Base-by-base conservation (phyloP, 176 grass and related monocot genomes). In the Oryza glumipatula region DNA sequence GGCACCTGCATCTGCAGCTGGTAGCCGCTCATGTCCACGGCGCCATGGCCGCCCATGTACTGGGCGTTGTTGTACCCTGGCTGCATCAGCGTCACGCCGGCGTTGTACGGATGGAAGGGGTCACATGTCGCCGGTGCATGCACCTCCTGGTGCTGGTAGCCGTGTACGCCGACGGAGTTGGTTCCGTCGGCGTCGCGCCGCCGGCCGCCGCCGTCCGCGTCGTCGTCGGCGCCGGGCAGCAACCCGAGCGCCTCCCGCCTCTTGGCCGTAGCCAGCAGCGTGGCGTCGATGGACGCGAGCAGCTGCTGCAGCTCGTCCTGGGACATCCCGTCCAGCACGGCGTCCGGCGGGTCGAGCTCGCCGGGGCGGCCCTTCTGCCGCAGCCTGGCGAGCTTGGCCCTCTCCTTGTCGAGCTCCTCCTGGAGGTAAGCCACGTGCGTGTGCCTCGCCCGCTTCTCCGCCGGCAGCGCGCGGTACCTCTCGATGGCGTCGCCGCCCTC, bases 401-500 rank as follows among this genome's bases (percentile, higher is more conserved):
- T 45, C 79, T 68, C 38, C 73, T 86, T 86, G 66, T 4, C 7
- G 17, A 82, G 66, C 26, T 78, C 16, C 0, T 0, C 58, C 13
- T 11, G 15, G 67, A 72, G 32, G 79, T 82, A 78, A 54, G 0
- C 2, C 16, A 19, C 7, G 74, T 68, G 74, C 73, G 79, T 82
- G 88, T 82, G 88, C 45, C 2, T 14, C 9, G 26, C 52, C 58
- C 83, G 56, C 79, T 21, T 33, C 58, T 14, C 73, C 56, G 19
- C 24, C 33, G 79, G 83, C 19, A 86, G 67, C 43, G 32, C 47
- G 56, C 45, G 83, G 83, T 86, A 86, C 73, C 45, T 73, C 11
- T 65, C 73, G 83, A 90, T 19, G 52, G 86, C 74, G 19, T 41
- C 7, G 7, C 78, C 79, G 13, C 16, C 3, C 12, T 56, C 17